These are phyloP conservation scores for Dictyostelium purpureum DNA, from an alignment of 78 protist species.

Conservation along the genomic window DNA sequence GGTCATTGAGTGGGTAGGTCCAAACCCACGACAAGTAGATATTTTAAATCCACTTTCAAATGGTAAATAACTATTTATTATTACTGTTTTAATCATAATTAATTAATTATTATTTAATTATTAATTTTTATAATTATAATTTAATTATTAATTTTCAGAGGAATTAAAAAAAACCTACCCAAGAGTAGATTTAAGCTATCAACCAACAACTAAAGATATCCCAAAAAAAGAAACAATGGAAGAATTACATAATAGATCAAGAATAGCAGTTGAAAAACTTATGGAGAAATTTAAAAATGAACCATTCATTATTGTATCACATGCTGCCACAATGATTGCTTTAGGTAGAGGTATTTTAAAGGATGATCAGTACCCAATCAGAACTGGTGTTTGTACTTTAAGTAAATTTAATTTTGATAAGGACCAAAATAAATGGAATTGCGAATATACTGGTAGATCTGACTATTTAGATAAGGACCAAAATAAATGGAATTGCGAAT, in stretches of 20 bases:
- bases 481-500: constrained; percentile 47
- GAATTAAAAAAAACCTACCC: constrained; percentile 18
- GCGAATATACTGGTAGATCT: constrained; percentile 43
- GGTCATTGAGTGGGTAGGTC: constrained; percentile 44
- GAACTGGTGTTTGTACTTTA: constrained; percentile 67
- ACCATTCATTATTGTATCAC: constrained; percentile 47
- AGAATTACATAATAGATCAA: constrained; percentile 25
- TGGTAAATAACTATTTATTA: neutral
- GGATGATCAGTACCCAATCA: constrained; percentile 11
- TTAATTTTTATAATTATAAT: neutral
- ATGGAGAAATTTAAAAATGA: constrained; percentile 3
- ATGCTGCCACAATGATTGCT: constrained; percentile 74
- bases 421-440: constrained; percentile 7
- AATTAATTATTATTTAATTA: neutral
- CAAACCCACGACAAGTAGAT: constrained; percentile 19
- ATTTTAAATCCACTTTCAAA: constrained; percentile 7
- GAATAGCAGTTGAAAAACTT: neutral
- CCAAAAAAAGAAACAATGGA: constrained; percentile 35
- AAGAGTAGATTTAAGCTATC: constrained; percentile 13
- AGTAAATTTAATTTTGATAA: constrained; percentile 2
- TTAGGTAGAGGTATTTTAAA: constrained; percentile 41
- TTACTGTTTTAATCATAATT: too few species aligned
- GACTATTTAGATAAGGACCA: neutral
- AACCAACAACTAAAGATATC: constrained; percentile 17
- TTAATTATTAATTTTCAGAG: neutral